These are phyloP conservation scores for Gossypium laxum DNA, from an alignment of 441 rosid genomes.

Conservation along the genomic window DNA sequence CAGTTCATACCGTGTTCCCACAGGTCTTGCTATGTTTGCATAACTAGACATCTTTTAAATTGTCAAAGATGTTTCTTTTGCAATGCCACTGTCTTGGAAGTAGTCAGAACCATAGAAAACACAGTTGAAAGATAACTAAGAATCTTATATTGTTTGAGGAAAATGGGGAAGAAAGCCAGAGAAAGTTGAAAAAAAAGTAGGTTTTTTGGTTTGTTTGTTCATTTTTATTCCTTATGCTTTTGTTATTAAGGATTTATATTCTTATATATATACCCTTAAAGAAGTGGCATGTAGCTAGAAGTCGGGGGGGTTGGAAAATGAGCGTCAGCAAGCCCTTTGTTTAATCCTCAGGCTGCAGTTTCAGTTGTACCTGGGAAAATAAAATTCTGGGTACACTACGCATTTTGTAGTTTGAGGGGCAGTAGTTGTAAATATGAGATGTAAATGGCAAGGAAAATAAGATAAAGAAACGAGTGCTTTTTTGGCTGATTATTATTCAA, in stretches of 20 bases:
- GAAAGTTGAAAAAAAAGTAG: neutral
- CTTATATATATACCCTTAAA: constrained; percentile 3
- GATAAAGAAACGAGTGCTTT: neutral
- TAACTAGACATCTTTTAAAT: constrained; percentile 80
- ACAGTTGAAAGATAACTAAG: neutral
- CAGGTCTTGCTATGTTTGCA: constrained; percentile 84
- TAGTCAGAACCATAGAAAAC: constrained; percentile 30
- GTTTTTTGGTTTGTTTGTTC: neutral
- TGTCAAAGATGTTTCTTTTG: constrained; percentile 94
- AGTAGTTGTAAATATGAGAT: constrained; percentile 56
- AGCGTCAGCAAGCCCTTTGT: neutral
- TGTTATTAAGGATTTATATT: constrained; percentile 5
- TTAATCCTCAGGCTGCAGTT: neutral
- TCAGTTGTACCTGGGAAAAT: neutral
- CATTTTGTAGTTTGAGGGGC: constrained; percentile 47
- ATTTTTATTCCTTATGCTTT: neutral
- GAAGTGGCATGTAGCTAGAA: constrained; percentile 1
- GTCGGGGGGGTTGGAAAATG: neutral
- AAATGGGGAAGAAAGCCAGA: neutral
- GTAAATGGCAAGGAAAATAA: constrained; percentile 33
- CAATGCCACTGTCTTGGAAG: constrained; percentile 69
- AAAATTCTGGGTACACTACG: constrained; percentile 8
- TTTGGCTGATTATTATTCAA: neutral
- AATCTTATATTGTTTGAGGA: neutral
- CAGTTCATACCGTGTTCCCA: constrained; percentile 78